Conservation (phyloP, 2,329 filamentous ascomycete species). For the Pleurostoma richardsiae region DNA sequence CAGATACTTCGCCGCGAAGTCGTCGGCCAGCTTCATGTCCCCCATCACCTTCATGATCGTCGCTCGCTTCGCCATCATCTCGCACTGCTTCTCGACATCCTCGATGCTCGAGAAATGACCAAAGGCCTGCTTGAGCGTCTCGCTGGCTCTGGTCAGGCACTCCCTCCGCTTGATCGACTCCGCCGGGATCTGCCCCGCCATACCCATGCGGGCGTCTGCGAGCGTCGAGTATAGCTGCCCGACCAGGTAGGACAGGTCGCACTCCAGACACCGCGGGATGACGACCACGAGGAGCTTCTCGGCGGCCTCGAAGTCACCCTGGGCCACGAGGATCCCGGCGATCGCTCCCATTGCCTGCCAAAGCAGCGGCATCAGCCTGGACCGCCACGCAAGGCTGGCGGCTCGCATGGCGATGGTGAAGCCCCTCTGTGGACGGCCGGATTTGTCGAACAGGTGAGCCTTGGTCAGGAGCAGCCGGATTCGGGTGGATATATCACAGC, state of each 20-base stretch:
- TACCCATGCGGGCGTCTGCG: conserved; percentile 73
- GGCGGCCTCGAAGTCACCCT: conserved; percentile 67
- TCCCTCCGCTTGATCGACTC: conserved; percentile 44
- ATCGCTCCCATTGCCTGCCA: conserved; percentile 69
- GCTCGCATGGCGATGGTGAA: conserved; percentile 75
- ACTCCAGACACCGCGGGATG: conserved; percentile 73
- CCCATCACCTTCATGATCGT: conserved; percentile 68
- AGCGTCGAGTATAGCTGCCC: conserved; percentile 66
- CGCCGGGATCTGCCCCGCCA: conserved; percentile 51
- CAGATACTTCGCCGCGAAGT: conserved; percentile 62
- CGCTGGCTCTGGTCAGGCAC: conserved; percentile 52
- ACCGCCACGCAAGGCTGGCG: conserved; percentile 66
- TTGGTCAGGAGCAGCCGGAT: conserved; percentile 71
- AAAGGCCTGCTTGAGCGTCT: conserved; percentile 59
- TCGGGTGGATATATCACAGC: conserved; percentile 56
- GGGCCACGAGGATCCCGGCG: conserved; percentile 61
- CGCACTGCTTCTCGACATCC: conserved; percentile 66
- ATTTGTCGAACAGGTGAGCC: conserved; percentile 62
- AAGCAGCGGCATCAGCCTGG: conserved; percentile 62
- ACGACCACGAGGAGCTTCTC: conserved; percentile 60
- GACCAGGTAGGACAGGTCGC: conserved; percentile 54
- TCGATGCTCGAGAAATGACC: conserved; percentile 61
- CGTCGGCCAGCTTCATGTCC: conserved; percentile 58
- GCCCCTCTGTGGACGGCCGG: conserved; percentile 65
- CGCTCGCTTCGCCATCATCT: conserved; percentile 78